Conservation (phyloP, 495 filamentous ascomycete species). For the Annulohypoxylon nitens region DNA sequence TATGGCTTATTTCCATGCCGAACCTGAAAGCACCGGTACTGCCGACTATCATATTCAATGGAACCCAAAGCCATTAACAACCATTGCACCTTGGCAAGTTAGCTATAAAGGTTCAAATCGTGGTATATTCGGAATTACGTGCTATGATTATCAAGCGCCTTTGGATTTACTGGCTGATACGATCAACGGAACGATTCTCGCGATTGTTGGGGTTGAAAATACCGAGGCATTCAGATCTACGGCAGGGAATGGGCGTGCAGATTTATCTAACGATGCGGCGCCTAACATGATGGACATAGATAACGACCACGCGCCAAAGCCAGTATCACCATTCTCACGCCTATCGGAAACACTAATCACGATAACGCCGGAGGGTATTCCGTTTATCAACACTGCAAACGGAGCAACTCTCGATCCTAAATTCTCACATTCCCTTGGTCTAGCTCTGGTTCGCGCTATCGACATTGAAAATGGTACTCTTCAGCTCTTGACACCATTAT, state of each 20-base stretch:
- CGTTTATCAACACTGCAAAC: conserved; percentile 57
- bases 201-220: conserved; percentile 55
- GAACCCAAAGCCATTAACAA: conserved; percentile 56
- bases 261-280: conserved; percentile 16
- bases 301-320: conserved; percentile 7
- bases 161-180: conserved; percentile 55
- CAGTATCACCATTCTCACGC: conserved; percentile 16
- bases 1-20: conserved; percentile 80
- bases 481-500: conserved; percentile 67
- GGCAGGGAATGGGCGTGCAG: conserved; percentile 22
- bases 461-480: conserved; percentile 59
- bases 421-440: conserved; percentile 60
- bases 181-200: conserved; percentile 61
- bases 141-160: conserved; percentile 62
- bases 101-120: conserved; percentile 49
- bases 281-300: conserved; percentile 38
- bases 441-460: conserved; percentile 69
- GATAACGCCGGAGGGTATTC: conserved; percentile 53
- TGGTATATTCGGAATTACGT: conserved; percentile 59
- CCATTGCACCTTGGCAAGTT: conserved; percentile 58
- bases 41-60: conserved; percentile 46
- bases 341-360: conserved; percentile 18
- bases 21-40: background rate
- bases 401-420: conserved; percentile 59
- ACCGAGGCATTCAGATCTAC: conserved; percentile 51